Percentiles rank a stretch among this genome's conserved stretches.
Evolutionary conservation across 108 stramenopile species (phyloP).

Genomic region (Chaetoceros tenuissimus): DNA sequence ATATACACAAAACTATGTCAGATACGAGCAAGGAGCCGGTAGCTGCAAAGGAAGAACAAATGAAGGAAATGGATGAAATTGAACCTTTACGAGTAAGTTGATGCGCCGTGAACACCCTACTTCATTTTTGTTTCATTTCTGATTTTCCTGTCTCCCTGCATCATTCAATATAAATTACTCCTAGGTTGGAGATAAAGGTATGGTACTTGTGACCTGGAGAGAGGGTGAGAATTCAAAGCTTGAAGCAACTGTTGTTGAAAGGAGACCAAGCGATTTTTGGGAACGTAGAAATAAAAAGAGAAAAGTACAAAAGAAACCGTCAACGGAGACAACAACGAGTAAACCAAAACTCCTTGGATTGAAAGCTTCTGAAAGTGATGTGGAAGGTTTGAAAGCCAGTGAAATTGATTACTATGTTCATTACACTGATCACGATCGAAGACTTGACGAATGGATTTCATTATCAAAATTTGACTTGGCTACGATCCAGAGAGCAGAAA

Average conservation of each 20-base stretch:
- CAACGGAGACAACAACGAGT: not conserved
- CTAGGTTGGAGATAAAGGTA: not conserved
- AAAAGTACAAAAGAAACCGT: not conserved
- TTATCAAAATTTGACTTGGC: conserved; percentile 48
- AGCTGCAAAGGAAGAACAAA: no score
- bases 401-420: conserved; percentile 79
- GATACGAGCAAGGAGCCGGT: no score
- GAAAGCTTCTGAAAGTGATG: not conserved
- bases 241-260: not conserved
- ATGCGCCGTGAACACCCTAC: no score
- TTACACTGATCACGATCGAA: conserved; percentile 72
- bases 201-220: not conserved
- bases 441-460: conserved; percentile 83
- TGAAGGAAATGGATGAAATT: no score
- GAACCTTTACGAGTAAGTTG: no score
- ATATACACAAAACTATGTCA: no score
- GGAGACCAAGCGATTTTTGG: not conserved
- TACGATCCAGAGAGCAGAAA: conserved; percentile 30
- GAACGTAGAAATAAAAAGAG: not conserved
- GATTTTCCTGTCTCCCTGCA: no score
- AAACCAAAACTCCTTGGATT: not conserved
- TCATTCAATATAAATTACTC: no score
- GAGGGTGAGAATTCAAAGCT: not conserved
- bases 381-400: conserved; percentile 12
- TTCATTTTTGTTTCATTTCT: no score